A percentile compares a stretch with the other conserved stretches of the same genome.
These are phyloP conservation scores for Torrubiella hemipterigena DNA, from an alignment of 2,329 filamentous ascomycete genomes.

Conservation along the genomic window DNA sequence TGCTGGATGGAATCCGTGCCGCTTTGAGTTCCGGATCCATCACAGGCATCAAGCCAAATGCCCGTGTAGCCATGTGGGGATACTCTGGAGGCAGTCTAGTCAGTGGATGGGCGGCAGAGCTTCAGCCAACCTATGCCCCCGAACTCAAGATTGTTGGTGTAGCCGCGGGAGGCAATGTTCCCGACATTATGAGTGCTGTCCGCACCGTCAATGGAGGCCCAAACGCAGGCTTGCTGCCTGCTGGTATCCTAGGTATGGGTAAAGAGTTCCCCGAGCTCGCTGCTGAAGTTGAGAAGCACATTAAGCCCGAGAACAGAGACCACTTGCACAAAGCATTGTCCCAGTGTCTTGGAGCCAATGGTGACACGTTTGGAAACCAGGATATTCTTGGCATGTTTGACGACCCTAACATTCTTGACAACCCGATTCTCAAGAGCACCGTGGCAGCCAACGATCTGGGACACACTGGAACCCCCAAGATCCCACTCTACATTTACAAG, in stretches of 20 bases:
- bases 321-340: slow-evolving; percentile 16
- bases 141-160: slow-evolving; percentile 14
- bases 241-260: slow-evolving; percentile 11
- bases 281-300: slow-evolving; percentile 7
- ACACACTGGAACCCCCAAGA: slow-evolving; percentile 27
- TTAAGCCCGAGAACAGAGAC: slow-evolving; percentile 11
- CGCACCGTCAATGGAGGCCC: slow-evolving; percentile 8
- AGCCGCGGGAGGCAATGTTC: slow-evolving; percentile 13
- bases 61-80: slow-evolving; percentile 31
- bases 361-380: slow-evolving; percentile 16
- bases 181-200: slow-evolving; percentile 10
- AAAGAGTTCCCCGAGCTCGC: slow-evolving; percentile 11
- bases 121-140: slow-evolving; percentile 14
- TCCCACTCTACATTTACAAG: slow-evolving; percentile 39
- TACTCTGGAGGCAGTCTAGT: slow-evolving; percentile 15
- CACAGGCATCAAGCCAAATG: slow-evolving; percentile 17
- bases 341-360: slow-evolving; percentile 14
- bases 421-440: slow-evolving; percentile 12
- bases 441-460: slow-evolving; percentile 16
- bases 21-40: slow-evolving; percentile 15
- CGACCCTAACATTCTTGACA: slow-evolving; percentile 13
- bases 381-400: slow-evolving; percentile 29
- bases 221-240: slow-evolving; percentile 11
- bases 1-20: slow-evolving; percentile 30
- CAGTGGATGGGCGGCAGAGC: slow-evolving; percentile 12